Base-by-base conservation (phyloP, 2,329 filamentous ascomycete genomes). In the Amauroascus niger region DNA sequence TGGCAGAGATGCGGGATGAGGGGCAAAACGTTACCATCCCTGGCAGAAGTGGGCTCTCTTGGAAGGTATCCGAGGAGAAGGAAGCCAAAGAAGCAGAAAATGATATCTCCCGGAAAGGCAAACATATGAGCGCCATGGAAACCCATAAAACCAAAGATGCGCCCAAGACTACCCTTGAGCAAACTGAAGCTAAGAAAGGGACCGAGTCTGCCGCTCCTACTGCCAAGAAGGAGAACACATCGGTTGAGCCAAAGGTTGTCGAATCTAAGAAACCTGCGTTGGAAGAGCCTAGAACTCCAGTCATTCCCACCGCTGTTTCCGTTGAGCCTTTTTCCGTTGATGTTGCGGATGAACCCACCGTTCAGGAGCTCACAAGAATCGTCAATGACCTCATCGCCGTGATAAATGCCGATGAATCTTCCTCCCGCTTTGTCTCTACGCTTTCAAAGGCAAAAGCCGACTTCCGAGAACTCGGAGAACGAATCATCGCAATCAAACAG, bases 301-400 rank as follows among this genome's bases (percentile, higher is more conserved):
- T 67, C 28, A 61, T 69, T 55, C 48, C 70, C 54, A 79, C 84
- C 41, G 73, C 72, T 20, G 64, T 82, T 57, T 81, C 82, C 14
- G 88, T 97, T 61, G 87, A 95, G 65, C 82, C 89, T 57, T 74
- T 96, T 55, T 79, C 79, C 49, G 79, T 94, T 22, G 78, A 81
- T 52, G 80, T 88, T 63, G 88, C 86, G 51, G 81, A 83, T 56
- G 91, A 97, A 67, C 87, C 88, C 26, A 79, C 95, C 33, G 87
- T 97, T 20, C 89, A 96, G 71, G 88, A 97, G 64, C 77, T 98
- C 5, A 88, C 95, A 56, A 91, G 88, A 74, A 91, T 95, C 73
- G 79, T 98, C 63, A 98, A 98, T 73, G 88, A 95, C 69, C 85
- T 98, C 63, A 95, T 98, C 66, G 83, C 87, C 7, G 88, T 94